A percentile compares a stretch with the other conserved stretches of the same genome.
Evolutionary conservation across 352 stramenopile species (phyloP).

Genomic region (Plasmopara halstedii): DNA sequence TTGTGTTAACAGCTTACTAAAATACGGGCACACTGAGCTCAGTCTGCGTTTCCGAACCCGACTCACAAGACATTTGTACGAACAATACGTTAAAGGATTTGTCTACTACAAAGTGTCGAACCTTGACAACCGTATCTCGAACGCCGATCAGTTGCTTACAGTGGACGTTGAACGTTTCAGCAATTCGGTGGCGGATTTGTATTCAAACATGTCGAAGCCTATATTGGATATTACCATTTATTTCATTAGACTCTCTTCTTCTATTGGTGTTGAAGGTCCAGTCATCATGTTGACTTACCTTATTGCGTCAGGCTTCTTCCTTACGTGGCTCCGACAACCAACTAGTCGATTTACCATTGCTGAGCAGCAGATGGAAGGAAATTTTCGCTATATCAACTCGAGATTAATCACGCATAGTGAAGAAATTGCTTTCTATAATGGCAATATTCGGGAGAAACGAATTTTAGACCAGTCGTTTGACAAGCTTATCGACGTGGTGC

Average conservation of each 20-base stretch:
- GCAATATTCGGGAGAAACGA: constrained; percentile 75
- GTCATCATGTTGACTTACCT: constrained; percentile 67
- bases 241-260: constrained; percentile 48
- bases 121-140: constrained; percentile 81
- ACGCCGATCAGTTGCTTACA: constrained; percentile 83
- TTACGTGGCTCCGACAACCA: constrained; percentile 65
- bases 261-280: constrained; percentile 68
- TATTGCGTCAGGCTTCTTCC: constrained; percentile 51
- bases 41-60: constrained; percentile 77
- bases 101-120: constrained; percentile 90
- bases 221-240: constrained; percentile 82
- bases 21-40: constrained; percentile 75
- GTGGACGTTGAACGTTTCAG: constrained; percentile 82
- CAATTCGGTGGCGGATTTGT: constrained; percentile 79
- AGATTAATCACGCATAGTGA: constrained; percentile 84
- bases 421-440: constrained; percentile 89
- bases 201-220: constrained; percentile 84
- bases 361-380: constrained; percentile 77
- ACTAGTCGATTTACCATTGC: constrained; percentile 76
- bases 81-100: constrained; percentile 81
- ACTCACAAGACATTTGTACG: constrained; percentile 75
- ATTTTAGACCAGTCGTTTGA: constrained; percentile 71
- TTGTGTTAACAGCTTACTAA: constrained; percentile 75
- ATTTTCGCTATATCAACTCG: constrained; percentile 85
- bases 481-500: constrained; percentile 52